Evolutionary conservation across 306 rosid genomes (phyloP).

Genomic region (Vigna angularis): DNA sequence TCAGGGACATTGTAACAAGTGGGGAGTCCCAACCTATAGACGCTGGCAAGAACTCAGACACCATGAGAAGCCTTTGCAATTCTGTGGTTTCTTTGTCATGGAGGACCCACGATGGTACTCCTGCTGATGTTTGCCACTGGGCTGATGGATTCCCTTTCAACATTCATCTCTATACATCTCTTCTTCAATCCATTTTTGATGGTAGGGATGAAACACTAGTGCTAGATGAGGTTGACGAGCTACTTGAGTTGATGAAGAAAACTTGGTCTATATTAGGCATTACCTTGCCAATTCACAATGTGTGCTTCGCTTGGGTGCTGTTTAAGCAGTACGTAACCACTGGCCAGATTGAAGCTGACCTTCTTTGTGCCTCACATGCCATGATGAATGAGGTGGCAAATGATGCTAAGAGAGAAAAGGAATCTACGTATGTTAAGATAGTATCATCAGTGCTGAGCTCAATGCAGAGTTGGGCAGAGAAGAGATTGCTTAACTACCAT

Average conservation of each 20-base stretch:
- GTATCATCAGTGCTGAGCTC: constrained; percentile 67
- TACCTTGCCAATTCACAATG: constrained; percentile 70
- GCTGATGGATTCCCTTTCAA: constrained; percentile 92
- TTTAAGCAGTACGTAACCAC: constrained; percentile 74
- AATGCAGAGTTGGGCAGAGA: constrained; percentile 77
- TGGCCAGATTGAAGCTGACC: constrained; percentile 78
- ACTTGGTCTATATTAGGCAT: constrained; percentile 85
- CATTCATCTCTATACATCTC: constrained; percentile 69
- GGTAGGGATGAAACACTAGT: constrained; percentile 77
- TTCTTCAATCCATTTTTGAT: constrained; percentile 80
- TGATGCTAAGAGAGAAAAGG: constrained; percentile 72
- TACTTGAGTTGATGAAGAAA: constrained; percentile 84
- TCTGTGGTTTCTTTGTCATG: constrained; percentile 81
- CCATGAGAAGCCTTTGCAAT: constrained; percentile 82
- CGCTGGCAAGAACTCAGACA: constrained; percentile 82
- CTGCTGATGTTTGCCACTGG: constrained; percentile 92
- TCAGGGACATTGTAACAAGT: constrained; percentile 58
- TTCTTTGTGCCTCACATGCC: constrained; percentile 74
- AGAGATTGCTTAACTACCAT: constrained; percentile 82
- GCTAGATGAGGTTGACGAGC: constrained; percentile 91
- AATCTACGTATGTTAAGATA: constrained; percentile 59
- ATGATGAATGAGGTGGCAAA: constrained; percentile 78
- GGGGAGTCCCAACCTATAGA: constrained; percentile 64
- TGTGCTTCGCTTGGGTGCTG: constrained; percentile 88
- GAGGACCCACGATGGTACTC: constrained; percentile 67